Conservation (phyloP, 2,329 filamentous ascomycete species). For the Trichoderma guizhouense region DNA sequence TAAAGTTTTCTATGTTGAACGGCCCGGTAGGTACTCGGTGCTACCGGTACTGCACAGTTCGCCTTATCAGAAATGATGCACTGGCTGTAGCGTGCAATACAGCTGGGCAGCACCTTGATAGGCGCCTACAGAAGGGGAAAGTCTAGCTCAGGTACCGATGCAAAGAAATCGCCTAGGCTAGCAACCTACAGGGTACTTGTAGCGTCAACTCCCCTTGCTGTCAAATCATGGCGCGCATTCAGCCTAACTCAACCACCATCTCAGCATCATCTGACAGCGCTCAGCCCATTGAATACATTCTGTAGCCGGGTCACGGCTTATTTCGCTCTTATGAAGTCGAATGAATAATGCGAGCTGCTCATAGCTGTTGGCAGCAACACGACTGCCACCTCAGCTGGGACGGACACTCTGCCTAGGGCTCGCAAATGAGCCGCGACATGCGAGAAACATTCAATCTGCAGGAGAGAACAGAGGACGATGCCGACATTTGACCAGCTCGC, state of each 20-base stretch:
- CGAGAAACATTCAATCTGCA: conserved; percentile 23
- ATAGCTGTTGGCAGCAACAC: conserved; percentile 9
- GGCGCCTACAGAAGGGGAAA: background rate
- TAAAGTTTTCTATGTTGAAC: background rate
- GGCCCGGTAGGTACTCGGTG: background rate
- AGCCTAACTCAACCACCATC: background rate
- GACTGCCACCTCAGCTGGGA: conserved; percentile 1
- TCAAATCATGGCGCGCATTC: background rate
- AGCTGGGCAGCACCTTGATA: background rate
- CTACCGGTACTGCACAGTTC: background rate
- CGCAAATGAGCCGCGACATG: conserved; percentile 20
- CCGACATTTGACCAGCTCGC: conserved; percentile 45
- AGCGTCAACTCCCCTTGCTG: background rate
- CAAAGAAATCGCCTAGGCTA: background rate
- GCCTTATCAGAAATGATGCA: background rate
- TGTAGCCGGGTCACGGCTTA: too few relatives aligned
- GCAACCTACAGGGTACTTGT: background rate
- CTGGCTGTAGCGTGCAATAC: background rate
- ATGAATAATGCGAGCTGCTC: conserved; percentile 5
- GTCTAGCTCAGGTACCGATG: conserved; percentile 1
- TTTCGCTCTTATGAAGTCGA: conserved; percentile 6
- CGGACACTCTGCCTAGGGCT: background rate
- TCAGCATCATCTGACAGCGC: conserved; percentile 10
- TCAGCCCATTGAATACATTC: background rate
- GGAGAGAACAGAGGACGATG: conserved; percentile 37